Base-by-base conservation (phyloP, 768 basidiomycete genomes). In the Macrolepiota fuliginosa region DNA sequence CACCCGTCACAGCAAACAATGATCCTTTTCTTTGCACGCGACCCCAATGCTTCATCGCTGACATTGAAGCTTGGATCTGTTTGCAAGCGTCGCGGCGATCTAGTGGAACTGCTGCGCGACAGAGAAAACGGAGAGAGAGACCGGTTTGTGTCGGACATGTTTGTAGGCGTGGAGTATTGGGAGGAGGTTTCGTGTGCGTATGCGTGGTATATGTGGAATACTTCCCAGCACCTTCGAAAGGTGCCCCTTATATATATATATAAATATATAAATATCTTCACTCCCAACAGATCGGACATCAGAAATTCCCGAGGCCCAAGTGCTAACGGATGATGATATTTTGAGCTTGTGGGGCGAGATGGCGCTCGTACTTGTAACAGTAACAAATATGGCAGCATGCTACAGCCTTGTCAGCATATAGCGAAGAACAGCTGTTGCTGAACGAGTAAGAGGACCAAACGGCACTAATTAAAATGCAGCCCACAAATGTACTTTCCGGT, bases 1-100 rank as follows among this genome's bases (percentile, higher is more conserved):
- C 62, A 87, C 90, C 90, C 90, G 67, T 91, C 90, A 64, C 90
- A 91, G 65, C 88, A 91, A 39, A 91, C 78, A 29, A 90, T 77
- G 52, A 91, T 82, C 56, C 90, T 78, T 67, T 90, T 90, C 62
- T 74, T 79, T 3, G 73, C 64, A 56, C 66, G 64, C 10, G 64
- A 39, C 56, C 53, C 51, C 54, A 70, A 15, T 49, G 65, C 63
- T 11, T 65, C 56, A 12, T 58, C 56, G 51, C 62, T 67, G 42
- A 61, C 27, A 9, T 67, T 63, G 35, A 56, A 65, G 24, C 68
- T 62, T 19, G 76, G 76, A 56, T 73, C 73, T 35, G 77, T 77
- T 17, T 69, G 65, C 13, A 70, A 40, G 45, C 76, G 72, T 32
- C 71, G 73, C 25, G 75, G 77, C 11, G 70, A 73, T 54, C 66